Conservation (phyloP, 306 rosid genomes). For the Adenanthera pavonina region DNA sequence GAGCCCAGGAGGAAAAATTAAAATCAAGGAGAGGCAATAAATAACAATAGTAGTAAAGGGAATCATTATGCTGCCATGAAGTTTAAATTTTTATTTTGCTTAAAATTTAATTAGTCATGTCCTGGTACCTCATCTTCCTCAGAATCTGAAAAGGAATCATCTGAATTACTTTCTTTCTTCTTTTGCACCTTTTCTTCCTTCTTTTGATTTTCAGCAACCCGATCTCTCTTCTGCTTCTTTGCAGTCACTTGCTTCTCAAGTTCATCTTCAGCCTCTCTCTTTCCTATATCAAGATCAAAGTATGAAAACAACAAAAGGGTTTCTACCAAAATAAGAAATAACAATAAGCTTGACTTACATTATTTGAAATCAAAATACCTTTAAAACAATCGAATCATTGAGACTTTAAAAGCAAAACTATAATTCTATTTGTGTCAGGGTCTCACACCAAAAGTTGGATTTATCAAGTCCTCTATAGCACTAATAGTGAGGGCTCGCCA, state of each 20-base stretch:
- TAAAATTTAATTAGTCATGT: conserved; percentile 10
- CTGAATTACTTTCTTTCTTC: conserved; percentile 55
- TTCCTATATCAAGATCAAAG: conserved; percentile 47
- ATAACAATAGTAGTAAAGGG: not conserved
- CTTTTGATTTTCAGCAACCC: conserved; percentile 50
- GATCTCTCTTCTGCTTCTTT: conserved; percentile 70
- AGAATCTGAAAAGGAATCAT: conserved; percentile 47
- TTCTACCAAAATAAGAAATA: not conserved
- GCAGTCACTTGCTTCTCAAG: conserved; percentile 48
- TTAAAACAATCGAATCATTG: not conserved
- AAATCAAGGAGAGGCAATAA: not conserved
- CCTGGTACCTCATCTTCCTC: conserved; percentile 53
- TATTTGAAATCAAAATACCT: not conserved
- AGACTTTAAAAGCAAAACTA: not conserved
- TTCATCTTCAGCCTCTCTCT: conserved; percentile 63
- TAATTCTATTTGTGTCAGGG: not conserved
- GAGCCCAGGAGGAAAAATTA: not conserved
- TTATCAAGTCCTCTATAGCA: not conserved
- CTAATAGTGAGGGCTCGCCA: not conserved
- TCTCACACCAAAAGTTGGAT: not conserved
- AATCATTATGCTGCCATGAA: not conserved
- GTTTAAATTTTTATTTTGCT: not conserved
- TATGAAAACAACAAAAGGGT: not conserved
- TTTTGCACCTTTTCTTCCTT: conserved; percentile 43
- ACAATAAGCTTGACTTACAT: not conserved